Evolutionary conservation across 345 rosid species (phyloP).

Genomic region (Theobroma cacao): DNA sequence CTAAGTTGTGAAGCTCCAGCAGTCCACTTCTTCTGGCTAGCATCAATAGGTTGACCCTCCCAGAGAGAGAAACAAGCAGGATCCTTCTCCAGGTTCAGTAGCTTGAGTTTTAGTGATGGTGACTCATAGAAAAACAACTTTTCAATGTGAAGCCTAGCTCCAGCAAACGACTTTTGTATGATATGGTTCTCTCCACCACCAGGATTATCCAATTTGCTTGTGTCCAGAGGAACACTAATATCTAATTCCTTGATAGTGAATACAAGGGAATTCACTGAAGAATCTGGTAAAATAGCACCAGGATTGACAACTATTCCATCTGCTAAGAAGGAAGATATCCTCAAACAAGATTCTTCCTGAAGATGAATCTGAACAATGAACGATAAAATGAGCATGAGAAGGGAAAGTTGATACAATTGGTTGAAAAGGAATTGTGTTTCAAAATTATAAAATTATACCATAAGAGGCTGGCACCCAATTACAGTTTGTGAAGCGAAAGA

Average conservation of each 20-base stretch:
- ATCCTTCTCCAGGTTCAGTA: constrained; percentile 88
- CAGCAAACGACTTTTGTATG: constrained; percentile 54
- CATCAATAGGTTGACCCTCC: constrained; percentile 89
- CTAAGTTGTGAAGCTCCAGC: constrained; percentile 62
- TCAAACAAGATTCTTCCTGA: constrained; percentile 96
- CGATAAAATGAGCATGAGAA: constrained; percentile 9
- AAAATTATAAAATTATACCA: constrained; percentile 46
- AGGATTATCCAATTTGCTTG: constrained; percentile 38
- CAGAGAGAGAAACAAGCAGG: constrained; percentile 95
- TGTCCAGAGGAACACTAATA: constrained; percentile 69
- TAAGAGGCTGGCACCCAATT: constrained; percentile 87
- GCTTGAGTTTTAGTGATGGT: constrained; percentile 65
- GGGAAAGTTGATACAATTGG: neutral
- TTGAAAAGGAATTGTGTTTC: neutral
- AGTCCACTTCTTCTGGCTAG: constrained; percentile 93
- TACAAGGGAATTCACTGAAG: constrained; percentile 64
- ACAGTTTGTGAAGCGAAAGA: constrained; percentile 78
- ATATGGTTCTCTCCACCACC: constrained; percentile 31
- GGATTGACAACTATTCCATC: constrained; percentile 91
- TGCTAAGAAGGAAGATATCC: constrained; percentile 90
- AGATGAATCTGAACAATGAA: constrained; percentile 68
- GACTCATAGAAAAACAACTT: constrained; percentile 81
- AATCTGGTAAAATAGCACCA: constrained; percentile 73
- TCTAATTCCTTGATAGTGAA: constrained; percentile 73
- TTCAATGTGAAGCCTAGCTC: constrained; percentile 87